These are phyloP conservation scores for Xerocomus amazonicus DNA, from an alignment of 1,284 basidiomycete species.

Conservation along the genomic window DNA sequence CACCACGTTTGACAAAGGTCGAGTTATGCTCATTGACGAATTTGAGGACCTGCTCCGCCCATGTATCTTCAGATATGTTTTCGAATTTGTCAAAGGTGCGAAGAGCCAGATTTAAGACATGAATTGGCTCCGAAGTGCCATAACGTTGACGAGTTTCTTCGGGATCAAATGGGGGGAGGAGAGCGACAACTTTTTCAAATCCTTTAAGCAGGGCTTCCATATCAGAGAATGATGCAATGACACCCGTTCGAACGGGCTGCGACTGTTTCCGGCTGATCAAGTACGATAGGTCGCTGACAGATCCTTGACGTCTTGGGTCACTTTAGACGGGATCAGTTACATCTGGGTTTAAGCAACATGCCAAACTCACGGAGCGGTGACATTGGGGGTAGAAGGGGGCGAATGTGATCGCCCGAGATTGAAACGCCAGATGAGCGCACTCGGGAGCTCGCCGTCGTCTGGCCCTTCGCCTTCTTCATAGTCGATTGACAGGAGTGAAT, in stretches of 20 bases:
- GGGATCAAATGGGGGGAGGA: constrained; percentile 70
- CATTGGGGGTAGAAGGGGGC: constrained; percentile 80
- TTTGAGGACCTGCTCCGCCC: constrained; percentile 71
- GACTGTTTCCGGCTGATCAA: constrained; percentile 80
- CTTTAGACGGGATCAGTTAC: constrained; percentile 27
- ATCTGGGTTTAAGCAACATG: constrained; percentile 1
- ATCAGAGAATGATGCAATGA: constrained; percentile 85
- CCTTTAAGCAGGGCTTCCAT: constrained; percentile 69
- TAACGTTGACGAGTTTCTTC: constrained; percentile 74
- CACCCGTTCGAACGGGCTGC: constrained; percentile 85
- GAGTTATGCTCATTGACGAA: constrained; percentile 73
- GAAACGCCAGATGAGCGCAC: constrained; percentile 89
- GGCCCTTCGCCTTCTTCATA: constrained; percentile 84
- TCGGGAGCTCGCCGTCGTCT: constrained; percentile 78
- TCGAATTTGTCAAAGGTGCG: constrained; percentile 78
- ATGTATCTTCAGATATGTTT: constrained; percentile 74
- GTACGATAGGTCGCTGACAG: constrained; percentile 91
- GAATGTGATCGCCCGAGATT: constrained; percentile 83
- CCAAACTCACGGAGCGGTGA: constrained; percentile 55
- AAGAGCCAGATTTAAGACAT: constrained; percentile 92
- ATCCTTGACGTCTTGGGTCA: constrained; percentile 64
- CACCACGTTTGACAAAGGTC: constrained; percentile 70
- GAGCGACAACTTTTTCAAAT: constrained; percentile 65
- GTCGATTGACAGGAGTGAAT: constrained; percentile 88
- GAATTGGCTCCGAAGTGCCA: constrained; percentile 72